Evolutionary conservation across 805 yeast species (phyloP).

Genomic region (Metschnikowia hibisci): DNA sequence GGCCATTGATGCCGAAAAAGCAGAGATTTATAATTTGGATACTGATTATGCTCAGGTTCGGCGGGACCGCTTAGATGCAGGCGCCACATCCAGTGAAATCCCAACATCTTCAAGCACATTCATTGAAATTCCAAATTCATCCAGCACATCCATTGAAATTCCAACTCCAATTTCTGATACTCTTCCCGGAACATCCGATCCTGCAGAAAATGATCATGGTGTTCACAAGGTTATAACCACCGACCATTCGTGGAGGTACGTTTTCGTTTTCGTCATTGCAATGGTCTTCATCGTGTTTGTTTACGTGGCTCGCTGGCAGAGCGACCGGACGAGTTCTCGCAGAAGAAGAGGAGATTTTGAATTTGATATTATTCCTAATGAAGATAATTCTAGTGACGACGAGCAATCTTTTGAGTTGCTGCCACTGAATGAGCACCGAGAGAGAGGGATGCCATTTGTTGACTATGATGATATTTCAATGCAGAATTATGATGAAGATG

Average conservation of each 20-base stretch:
- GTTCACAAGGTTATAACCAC: conserved; percentile 32
- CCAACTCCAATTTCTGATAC: neutral
- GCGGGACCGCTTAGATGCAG: conserved; percentile 23
- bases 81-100: conserved; percentile 1
- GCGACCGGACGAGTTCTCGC: conserved; percentile 36
- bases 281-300: conserved; percentile 53
- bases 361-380: conserved; percentile 73
- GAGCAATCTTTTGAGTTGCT: conserved; percentile 32
- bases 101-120: conserved; percentile 8
- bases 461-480: conserved; percentile 36
- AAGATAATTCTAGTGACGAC: conserved; percentile 44
- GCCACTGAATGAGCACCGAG: conserved; percentile 28
- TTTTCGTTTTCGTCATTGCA: conserved; percentile 49
- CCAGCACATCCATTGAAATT: neutral
- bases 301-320: conserved; percentile 43
- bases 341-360: conserved; percentile 69
- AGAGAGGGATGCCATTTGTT: conserved; percentile 39
- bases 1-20: conserved; percentile 58
- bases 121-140: neutral
- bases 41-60: conserved; percentile 44
- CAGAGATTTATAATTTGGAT: conserved; percentile 50
- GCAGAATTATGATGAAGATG: conserved; percentile 37
- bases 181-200: conserved; percentile 21
- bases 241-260: conserved; percentile 56
- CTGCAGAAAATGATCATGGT: conserved; percentile 26